A percentile compares a stretch with the other conserved stretches of the same genome.
Conservation (phyloP, 169 alveolate species). For the Plasmodium coatneyi region DNA sequence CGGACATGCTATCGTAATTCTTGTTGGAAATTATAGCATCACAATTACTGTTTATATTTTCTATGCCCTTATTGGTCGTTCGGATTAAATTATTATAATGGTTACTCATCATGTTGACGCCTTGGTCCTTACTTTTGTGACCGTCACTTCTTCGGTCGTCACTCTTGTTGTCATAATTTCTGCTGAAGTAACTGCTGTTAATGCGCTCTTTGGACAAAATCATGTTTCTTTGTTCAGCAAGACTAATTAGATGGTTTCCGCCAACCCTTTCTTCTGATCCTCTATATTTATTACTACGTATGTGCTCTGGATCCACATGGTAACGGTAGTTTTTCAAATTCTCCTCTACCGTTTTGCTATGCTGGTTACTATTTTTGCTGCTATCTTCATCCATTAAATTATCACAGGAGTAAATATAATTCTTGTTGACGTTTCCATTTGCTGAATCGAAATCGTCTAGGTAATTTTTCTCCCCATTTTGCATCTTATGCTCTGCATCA, state of each 20-base stretch:
- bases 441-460: neutral
- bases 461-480: neutral
- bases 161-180: neutral
- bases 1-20: constrained; percentile 25
- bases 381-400: neutral
- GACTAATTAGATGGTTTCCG: neutral
- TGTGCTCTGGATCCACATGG: neutral
- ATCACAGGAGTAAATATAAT: constrained; percentile 10
- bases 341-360: neutral
- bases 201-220: neutral
- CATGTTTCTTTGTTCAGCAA: neutral
- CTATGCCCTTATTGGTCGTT: constrained; percentile 35
- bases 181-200: neutral
- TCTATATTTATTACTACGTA: neutral
- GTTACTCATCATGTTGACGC: constrained; percentile 34
- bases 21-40: constrained; percentile 12
- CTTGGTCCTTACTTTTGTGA: neutral
- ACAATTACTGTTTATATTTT: constrained; percentile 26
- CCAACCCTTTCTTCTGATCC: neutral
- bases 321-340: neutral
- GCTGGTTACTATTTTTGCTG: neutral
- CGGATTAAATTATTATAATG: constrained; percentile 46
- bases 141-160: neutral
- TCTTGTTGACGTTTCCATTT: neutral
- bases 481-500: neutral